phyloP scores from a whole-genome alignment of 352 stramenopile genomes.

The Globisporangium ultimum region DNA sequence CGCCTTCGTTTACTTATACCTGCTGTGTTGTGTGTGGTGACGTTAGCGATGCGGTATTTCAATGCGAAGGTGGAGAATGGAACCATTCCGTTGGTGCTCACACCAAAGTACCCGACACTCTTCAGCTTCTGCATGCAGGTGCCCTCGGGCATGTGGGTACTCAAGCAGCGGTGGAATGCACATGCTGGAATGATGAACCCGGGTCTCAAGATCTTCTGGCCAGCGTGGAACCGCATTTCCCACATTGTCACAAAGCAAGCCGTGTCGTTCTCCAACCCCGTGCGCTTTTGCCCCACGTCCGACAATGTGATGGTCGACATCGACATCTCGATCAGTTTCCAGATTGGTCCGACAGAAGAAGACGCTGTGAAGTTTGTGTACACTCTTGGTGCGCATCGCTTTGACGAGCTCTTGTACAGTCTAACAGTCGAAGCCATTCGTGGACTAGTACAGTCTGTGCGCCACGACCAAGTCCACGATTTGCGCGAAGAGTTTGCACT shows the following conservation, averaged over 20 bases:
- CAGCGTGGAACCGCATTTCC: constrained; percentile 75
- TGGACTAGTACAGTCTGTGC: constrained; percentile 74
- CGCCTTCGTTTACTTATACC: too few species aligned
- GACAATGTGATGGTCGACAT: constrained; percentile 90
- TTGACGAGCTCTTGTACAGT: constrained; percentile 80
- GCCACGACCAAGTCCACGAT: constrained; percentile 83
- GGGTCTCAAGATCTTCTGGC: constrained; percentile 76
- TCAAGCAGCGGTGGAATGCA: constrained; percentile 85
- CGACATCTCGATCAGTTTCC: constrained; percentile 86
- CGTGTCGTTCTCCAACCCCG: constrained; percentile 73
- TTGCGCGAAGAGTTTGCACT: constrained; percentile 76
- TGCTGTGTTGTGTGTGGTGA: too few species aligned
- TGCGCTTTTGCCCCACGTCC: constrained; percentile 69
- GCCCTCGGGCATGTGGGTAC: constrained; percentile 68
- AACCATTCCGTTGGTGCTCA: constrained; percentile 64
- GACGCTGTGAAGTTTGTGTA: constrained; percentile 85
- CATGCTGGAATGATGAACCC: constrained; percentile 75
- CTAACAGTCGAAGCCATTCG: constrained; percentile 76
- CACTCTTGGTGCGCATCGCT: constrained; percentile 68
- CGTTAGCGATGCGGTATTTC: too few species aligned
- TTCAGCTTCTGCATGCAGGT: constrained; percentile 56
- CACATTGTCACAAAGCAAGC: constrained; percentile 87
- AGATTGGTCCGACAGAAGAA: constrained; percentile 73
- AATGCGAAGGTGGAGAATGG: too few species aligned
- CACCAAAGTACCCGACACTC: constrained; percentile 43